These are phyloP conservation scores for Triticum urartu DNA, from an alignment of 176 grass and related monocot species.

Conservation along the genomic window DNA sequence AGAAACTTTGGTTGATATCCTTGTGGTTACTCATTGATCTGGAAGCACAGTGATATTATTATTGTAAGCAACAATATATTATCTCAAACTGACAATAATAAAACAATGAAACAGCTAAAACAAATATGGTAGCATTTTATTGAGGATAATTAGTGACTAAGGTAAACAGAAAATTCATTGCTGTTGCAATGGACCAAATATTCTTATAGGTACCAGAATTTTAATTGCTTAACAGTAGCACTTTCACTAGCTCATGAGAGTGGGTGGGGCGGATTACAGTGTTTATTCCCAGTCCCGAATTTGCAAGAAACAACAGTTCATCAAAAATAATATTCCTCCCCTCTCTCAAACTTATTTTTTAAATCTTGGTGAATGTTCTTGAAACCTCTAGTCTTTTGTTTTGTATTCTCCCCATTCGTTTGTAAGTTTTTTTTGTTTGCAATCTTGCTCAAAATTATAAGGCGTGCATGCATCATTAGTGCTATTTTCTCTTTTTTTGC, in stretches of 20 bases:
- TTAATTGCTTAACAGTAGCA: neutral
- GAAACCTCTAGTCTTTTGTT: neutral
- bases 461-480: neutral
- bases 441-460: neutral
- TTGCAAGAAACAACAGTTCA: slow-evolving; percentile 1
- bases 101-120: slow-evolving; percentile 13
- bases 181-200: slow-evolving; percentile 7
- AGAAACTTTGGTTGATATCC: slow-evolving; percentile 16
- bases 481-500: neutral
- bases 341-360: neutral
- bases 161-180: neutral
- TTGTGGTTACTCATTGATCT: neutral
- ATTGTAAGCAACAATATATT: slow-evolving; percentile 12
- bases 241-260: neutral
- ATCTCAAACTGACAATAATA: neutral
- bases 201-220: neutral
- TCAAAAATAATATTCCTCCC: neutral
- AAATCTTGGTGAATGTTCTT: neutral
- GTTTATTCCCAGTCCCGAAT: slow-evolving; percentile 8
- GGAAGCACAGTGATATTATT: neutral
- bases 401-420: neutral
- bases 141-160: neutral
- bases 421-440: neutral
- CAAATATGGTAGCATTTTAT: neutral
- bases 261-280: neutral